These are phyloP conservation scores for Phytophthora boehmeriae DNA, from an alignment of 352 stramenopile genomes.

Conservation along the genomic window DNA sequence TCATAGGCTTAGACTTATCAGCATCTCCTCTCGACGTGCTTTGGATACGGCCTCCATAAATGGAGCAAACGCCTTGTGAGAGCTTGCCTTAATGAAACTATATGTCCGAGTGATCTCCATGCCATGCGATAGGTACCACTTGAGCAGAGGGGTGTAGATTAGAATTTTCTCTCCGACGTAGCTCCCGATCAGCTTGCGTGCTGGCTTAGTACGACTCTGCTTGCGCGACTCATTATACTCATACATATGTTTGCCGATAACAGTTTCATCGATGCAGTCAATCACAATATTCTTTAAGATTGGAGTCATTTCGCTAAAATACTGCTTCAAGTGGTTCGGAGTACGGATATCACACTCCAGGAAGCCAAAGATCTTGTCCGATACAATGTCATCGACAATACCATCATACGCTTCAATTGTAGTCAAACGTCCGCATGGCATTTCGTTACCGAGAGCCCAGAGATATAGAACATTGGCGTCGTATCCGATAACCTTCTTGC, in stretches of 20 bases:
- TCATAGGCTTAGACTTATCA: conserved; percentile 21
- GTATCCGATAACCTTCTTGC: too few relatives aligned
- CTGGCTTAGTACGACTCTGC: background rate
- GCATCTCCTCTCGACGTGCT: conserved; percentile 28
- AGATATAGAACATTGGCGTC: too few relatives aligned
- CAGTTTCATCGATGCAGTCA: conserved; percentile 10
- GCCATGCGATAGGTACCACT: conserved; percentile 42
- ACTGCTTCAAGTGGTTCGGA: conserved; percentile 20
- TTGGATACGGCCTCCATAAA: conserved; percentile 28
- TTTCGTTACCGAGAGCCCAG: too few relatives aligned
- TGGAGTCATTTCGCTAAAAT: conserved; percentile 25
- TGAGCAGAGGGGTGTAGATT: conserved; percentile 37
- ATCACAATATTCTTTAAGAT: conserved; percentile 31
- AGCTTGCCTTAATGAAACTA: too few relatives aligned
- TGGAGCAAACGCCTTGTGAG: too few relatives aligned
- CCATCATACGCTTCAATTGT: too few relatives aligned
- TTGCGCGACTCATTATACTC: too few relatives aligned
- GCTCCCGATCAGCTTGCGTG: conserved; percentile 33
- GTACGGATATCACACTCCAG: conserved; percentile 25
- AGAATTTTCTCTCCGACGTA: conserved; percentile 44
- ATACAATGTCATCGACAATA: conserved; percentile 7
- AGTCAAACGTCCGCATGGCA: too few relatives aligned
- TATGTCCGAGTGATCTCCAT: conserved; percentile 32
- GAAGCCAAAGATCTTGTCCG: conserved; percentile 19
- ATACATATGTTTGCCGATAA: too few relatives aligned